phyloP scores from a whole-genome alignment of 2,329 filamentous ascomycete species.

The Hortaea werneckii region DNA sequence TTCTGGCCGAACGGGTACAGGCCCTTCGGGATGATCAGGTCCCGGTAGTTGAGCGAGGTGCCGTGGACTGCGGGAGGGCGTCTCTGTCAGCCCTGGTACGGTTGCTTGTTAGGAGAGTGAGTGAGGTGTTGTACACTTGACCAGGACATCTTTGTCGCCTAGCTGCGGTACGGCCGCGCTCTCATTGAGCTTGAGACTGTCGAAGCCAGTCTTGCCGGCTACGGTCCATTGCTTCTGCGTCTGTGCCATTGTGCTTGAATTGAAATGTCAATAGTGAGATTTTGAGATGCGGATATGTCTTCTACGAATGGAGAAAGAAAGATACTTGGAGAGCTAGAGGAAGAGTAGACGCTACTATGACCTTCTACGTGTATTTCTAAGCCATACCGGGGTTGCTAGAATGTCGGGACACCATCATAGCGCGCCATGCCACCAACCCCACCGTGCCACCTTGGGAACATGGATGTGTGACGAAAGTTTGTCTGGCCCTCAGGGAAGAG shows the following conservation, averaged over 20 bases:
- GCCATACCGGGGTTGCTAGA: no score
- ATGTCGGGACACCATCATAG: no score
- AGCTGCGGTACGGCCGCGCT: slow-evolving; percentile 46
- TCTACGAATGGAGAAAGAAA: no score
- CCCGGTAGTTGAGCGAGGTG: slow-evolving; percentile 40
- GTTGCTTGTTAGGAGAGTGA: background rate
- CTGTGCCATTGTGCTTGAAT: slow-evolving; percentile 13
- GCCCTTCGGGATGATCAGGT: slow-evolving; percentile 39
- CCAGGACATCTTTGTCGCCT: slow-evolving; percentile 61
- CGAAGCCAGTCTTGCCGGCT: slow-evolving; percentile 46
- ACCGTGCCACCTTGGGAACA: no score
- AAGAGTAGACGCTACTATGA: no score
- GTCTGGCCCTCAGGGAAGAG: no score
- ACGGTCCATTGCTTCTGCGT: slow-evolving; percentile 50
- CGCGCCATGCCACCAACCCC: no score
- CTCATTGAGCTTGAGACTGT: slow-evolving; percentile 48
- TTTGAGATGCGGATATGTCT: no score
- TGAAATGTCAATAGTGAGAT: no score
- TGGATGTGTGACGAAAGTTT: no score
- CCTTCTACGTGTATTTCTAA: no score
- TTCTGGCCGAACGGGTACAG: slow-evolving; percentile 35
- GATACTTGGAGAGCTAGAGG: no score
- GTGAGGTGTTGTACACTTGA: slow-evolving; percentile 41
- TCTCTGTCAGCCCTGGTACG: background rate
- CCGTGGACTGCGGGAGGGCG: slow-evolving; percentile 30